Base-by-base conservation (phyloP, 2,329 filamentous ascomycete genomes). In the Huntiella abstrusa region DNA sequence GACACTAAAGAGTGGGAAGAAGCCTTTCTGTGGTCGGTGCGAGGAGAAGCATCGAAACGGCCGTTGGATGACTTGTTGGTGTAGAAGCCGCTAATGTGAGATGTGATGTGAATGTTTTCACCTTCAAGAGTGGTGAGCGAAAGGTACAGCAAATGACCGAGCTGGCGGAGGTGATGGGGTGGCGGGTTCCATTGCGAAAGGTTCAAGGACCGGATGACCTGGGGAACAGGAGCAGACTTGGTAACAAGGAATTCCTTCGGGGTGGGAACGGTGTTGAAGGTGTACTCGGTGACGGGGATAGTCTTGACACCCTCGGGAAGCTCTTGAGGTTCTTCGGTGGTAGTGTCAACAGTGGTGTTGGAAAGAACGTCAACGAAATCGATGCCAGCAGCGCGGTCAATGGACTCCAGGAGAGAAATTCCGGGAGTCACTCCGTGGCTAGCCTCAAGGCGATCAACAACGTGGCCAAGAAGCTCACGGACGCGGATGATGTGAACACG, bases 111-210 rank as follows among this genome's bases (percentile, higher is more conserved):
- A 62, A 82, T 79, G 61, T 93, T 85, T 64, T 98, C 91, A 52
- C 87, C 87, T 63, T 98, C 91, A 55, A 85, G 88, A 48, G 87
- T 96, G 12, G 81, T 88, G 38, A 91, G 71, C 52, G 85, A 71
- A 15, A 98, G 71, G 62, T 98, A 98, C 42, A 98, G 71, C 49
- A 98, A 68, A 60, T 98, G 91, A 16, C 91, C 91, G 58, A 83
- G 85, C 58, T 93, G 85, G 53, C 87, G 78, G 45, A 95, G 73
- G 59, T 93, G 77, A 59, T 88, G 86, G 41, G 91, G 91, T 36
- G 88, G 87, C 34, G 92, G 91, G 64, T 96, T 96, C 91, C 91
- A 98, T 4, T 86, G 72, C 11, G 91, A 96, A 28, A 98, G 68
- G 28, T 83, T 77, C 45, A 98, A 75, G 11, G 78, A 75, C 65